Evolutionary conservation across 2,329 filamentous ascomycete species (phyloP), one percentile per base, ranked within the genome.

Genomic region (Colletotrichum siamense): DNA sequence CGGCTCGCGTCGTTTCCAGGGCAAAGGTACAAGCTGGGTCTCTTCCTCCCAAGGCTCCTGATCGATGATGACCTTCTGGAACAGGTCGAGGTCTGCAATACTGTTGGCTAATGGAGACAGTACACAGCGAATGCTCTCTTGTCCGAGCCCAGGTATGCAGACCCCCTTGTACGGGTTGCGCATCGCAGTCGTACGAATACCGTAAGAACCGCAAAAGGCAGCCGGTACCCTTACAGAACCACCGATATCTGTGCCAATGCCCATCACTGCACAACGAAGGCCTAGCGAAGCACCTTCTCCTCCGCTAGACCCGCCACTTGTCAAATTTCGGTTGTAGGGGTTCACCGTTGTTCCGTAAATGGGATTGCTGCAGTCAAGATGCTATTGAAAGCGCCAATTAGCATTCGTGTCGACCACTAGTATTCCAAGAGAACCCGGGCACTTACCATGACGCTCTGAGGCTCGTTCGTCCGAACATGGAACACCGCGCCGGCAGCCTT

Each of bases 161-260:
- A 81, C 69, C 16, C 83, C 83, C 3, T 75, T 78, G 34, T 77
- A 79, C 1, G 86, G 85, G 22, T 79, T 79, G 6, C 81, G 79
- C 22, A 79, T 52, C 3, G 83, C 78, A 0, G 87, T 87, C 3
- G 87, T 85, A 12, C 84, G 83, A 72, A 89, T 83, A 0, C 85
- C 85, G 76, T 86, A 89, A 3, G 82, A 81, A 30, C 87, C 87
- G 32, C 84, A 86, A 75, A 87, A 88, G 0, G 84, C 85, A 1
- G 87, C 86, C 0, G 87, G 87, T 6, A 82, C 82, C 9, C 87
- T 83, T 30, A 89, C 85, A 8, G 85, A 87, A 5, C 88, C 87
- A 0, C 86, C 88, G 18, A 89, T 88, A 72, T 89, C 87, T 8
- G 85, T 87, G 3, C 87, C 88, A 24, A 89, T 79, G 6, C 86